These are phyloP conservation scores for Acanthamoeba culbertsoni DNA, from an alignment of 208 protist genomes.

Conservation along the genomic window DNA sequence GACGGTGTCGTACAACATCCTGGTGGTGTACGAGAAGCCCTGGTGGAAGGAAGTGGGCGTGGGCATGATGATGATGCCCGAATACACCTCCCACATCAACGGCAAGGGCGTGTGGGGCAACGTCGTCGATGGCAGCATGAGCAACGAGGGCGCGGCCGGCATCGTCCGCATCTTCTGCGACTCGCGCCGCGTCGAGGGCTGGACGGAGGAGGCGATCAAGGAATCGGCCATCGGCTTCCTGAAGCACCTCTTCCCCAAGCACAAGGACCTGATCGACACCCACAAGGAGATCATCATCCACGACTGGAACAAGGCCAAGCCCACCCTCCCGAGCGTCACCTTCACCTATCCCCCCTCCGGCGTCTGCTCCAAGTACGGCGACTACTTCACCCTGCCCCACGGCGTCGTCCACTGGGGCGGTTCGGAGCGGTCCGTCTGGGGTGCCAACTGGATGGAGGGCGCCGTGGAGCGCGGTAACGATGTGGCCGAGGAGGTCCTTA, in stretches of 20 bases:
- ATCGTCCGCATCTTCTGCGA: constrained; percentile 10
- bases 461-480: constrained; percentile 18
- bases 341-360: not conserved
- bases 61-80: not conserved
- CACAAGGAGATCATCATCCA: not conserved
- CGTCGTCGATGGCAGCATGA: constrained; percentile 24
- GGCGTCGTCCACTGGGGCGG: constrained; percentile 11
- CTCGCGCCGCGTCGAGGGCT: not conserved
- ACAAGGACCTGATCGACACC: not conserved
- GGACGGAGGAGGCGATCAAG: not conserved
- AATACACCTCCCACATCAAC: not conserved
- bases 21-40: constrained; percentile 1
- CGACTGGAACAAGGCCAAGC: not conserved
- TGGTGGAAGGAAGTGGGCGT: not conserved
- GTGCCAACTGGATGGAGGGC: constrained; percentile 16
- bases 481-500: not conserved
- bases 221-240: constrained; percentile 5
- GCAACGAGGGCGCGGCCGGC: not conserved
- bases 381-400: not conserved
- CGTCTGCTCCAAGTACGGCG: not conserved
- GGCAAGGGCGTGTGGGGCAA: not conserved
- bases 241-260: not conserved
- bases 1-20: not conserved
- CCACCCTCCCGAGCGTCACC: not conserved
- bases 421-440: constrained; percentile 1